phyloP scores from a whole-genome alignment of 2,329 filamentous ascomycete genomes.

The Keithomyces neogunnii region DNA sequence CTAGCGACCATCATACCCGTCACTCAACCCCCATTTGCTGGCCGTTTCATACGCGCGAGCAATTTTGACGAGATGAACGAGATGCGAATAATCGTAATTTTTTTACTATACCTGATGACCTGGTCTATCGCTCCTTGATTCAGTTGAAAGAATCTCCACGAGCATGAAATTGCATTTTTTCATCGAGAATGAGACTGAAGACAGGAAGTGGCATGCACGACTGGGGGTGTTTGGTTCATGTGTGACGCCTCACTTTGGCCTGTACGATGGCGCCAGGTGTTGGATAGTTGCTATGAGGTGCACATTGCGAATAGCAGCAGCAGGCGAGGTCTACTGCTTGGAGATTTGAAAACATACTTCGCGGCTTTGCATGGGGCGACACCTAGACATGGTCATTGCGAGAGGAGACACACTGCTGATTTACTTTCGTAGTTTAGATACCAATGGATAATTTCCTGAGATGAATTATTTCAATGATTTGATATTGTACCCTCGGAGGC shows the following conservation, averaged over 20 bases:
- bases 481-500: not conserved
- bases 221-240: not conserved
- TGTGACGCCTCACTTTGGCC: not conserved
- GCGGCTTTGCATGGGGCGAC: constrained; percentile 4
- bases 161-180: not conserved
- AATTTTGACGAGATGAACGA: constrained; percentile 7
- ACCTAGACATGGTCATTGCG: constrained; percentile 10
- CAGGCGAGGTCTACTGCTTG: constrained; percentile 1
- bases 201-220: not conserved
- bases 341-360: constrained; percentile 10
- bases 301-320: not conserved
- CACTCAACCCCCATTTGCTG: not conserved
- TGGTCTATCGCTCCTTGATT: constrained; percentile 7
- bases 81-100: constrained; percentile 8
- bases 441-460: constrained; percentile 9
- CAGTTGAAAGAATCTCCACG: constrained; percentile 2
- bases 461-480: not conserved
- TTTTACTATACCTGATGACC: constrained; percentile 7
- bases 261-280: not conserved
- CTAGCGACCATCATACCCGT: not conserved
- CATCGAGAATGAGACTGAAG: not conserved
- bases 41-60: constrained; percentile 4
- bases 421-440: constrained; percentile 17
- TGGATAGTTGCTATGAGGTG: not conserved
- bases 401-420: constrained; percentile 10